Evolutionary conservation across 495 filamentous ascomycete species (phyloP).

Genomic region (Hypoxylon lienhwacheense): DNA sequence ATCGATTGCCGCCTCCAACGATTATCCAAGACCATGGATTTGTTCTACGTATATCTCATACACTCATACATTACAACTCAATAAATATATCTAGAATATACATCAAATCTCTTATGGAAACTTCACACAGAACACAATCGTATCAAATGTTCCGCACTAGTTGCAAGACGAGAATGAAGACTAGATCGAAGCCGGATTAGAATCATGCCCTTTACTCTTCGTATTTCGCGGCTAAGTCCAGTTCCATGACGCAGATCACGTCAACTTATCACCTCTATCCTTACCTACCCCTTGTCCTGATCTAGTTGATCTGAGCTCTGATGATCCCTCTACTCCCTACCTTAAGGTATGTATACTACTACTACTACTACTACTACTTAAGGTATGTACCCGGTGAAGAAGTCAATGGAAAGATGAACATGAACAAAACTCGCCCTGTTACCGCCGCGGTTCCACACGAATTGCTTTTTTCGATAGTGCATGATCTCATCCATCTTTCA

Average conservation of each 20-base stretch:
- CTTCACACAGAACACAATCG: not conserved
- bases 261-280: not conserved
- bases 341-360: too few relatives aligned
- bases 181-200: conserved; percentile 22
- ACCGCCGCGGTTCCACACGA: not conserved
- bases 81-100: too few relatives aligned
- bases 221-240: conserved; percentile 1
- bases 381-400: too few relatives aligned
- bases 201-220: not conserved
- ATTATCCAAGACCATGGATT: conserved; percentile 7
- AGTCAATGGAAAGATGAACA: not conserved
- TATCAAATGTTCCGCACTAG: conserved; percentile 10
- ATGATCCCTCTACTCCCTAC: not conserved
- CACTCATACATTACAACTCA: too few relatives aligned
- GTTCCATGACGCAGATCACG: conserved; percentile 20
- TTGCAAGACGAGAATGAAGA: not conserved
- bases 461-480: conserved; percentile 9
- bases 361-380: too few relatives aligned
- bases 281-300: too few relatives aligned
- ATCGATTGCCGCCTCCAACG: conserved; percentile 18
- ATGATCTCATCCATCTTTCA: conserved; percentile 24
- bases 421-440: not conserved
- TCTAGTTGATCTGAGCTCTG: not conserved
- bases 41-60: too few relatives aligned
- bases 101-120: not conserved